Percentiles rank a stretch among this genome's conserved stretches.
Conservation (phyloP, 164 flowering plant genomes). For the Vitis amurensis region DNA sequence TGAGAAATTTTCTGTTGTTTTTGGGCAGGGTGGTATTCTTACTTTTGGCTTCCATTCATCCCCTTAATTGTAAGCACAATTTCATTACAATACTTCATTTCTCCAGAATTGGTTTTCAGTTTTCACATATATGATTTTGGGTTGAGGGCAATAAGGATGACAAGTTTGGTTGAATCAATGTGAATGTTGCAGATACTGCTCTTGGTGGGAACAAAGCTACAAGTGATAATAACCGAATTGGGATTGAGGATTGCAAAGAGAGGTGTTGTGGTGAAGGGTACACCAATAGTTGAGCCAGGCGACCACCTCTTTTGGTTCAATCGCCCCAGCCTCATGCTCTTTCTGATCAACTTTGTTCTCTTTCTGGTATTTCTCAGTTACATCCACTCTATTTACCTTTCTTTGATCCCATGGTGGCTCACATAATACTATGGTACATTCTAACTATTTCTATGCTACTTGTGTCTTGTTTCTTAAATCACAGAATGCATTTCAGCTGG, state of each 20-base stretch:
- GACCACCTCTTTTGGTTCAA: constrained; percentile 68
- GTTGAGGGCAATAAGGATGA: background rate
- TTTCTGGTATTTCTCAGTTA: constrained; percentile 37
- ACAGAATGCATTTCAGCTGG: constrained; percentile 70
- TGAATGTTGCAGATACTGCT: constrained; percentile 38
- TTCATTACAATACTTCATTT: background rate
- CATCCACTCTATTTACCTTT: background rate
- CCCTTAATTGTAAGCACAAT: constrained; percentile 46
- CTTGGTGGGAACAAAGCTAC: constrained; percentile 59
- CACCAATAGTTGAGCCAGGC: constrained; percentile 56
- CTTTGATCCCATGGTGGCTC: background rate
- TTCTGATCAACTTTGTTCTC: constrained; percentile 51
- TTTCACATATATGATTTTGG: background rate
- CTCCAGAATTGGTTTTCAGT: too few relatives aligned
- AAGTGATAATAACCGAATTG: constrained; percentile 57
- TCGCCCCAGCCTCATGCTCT: constrained; percentile 49
- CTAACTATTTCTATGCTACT: background rate
- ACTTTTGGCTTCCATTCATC: constrained; percentile 56
- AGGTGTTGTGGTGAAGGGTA: constrained; percentile 56
- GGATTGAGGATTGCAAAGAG: constrained; percentile 51
- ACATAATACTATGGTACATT: background rate
- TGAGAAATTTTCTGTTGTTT: background rate
- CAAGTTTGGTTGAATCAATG: background rate
- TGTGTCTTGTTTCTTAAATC: background rate
- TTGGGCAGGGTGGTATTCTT: constrained; percentile 47